Conservation (phyloP, 2,329 filamentous ascomycete species). For the Emmonsia crescens region DNA sequence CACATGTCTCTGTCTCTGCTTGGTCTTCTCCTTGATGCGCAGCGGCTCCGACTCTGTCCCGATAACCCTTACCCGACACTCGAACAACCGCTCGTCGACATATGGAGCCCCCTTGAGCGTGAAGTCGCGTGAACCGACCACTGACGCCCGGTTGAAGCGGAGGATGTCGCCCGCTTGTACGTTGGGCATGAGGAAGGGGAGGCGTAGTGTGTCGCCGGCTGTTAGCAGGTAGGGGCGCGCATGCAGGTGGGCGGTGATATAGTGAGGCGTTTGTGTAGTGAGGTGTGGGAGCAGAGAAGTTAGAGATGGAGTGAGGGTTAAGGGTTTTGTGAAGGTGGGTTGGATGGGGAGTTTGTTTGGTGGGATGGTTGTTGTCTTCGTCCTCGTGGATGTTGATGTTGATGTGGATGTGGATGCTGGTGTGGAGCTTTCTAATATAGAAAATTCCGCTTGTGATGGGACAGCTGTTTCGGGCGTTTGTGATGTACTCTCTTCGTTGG, state of each 20-base stretch:
- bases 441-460: slow-evolving; percentile 17
- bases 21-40: slow-evolving; percentile 69
- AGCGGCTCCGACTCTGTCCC: slow-evolving; percentile 74
- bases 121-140: slow-evolving; percentile 78
- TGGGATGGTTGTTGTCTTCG: slow-evolving; percentile 11
- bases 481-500: slow-evolving; percentile 12
- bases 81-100: slow-evolving; percentile 72
- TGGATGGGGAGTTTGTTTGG: slow-evolving; percentile 26
- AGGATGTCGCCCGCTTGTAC: slow-evolving; percentile 74
- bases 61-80: slow-evolving; percentile 74
- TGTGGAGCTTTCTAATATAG: not conserved
- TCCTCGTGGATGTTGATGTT: slow-evolving; percentile 7
- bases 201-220: slow-evolving; percentile 60
- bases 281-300: slow-evolving; percentile 35
- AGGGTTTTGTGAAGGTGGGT: slow-evolving; percentile 27
- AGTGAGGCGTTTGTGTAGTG: slow-evolving; percentile 35
- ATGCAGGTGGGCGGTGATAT: slow-evolving; percentile 39
- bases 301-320: slow-evolving; percentile 33
- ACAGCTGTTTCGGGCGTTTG: slow-evolving; percentile 12
- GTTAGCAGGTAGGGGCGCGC: slow-evolving; percentile 41
- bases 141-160: slow-evolving; percentile 72
- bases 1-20: slow-evolving; percentile 56
- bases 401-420: slow-evolving; percentile 8
- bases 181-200: slow-evolving; percentile 68
- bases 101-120: slow-evolving; percentile 75